A percentile compares a stretch with the other conserved stretches of the same genome.
phyloP scores from a whole-genome alignment of 768 basidiomycete genomes.

The Xerocomus potaroensis region DNA sequence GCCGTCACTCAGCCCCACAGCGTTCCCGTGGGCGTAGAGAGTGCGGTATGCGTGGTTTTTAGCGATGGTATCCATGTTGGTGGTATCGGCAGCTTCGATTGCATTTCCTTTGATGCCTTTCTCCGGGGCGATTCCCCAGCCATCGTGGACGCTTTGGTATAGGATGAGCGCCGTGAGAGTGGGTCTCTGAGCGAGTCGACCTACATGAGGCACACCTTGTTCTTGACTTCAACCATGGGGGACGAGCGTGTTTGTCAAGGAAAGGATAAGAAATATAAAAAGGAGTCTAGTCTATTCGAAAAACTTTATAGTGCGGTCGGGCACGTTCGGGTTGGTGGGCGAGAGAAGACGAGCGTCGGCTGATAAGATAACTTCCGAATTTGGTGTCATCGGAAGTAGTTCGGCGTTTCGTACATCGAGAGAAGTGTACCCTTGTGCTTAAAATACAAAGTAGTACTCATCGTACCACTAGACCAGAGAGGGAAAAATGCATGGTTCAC shows the following conservation, averaged over 20 bases:
- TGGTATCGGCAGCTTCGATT: conserved; percentile 78
- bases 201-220: conserved; percentile 91
- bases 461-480: no score
- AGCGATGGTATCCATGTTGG: conserved; percentile 85
- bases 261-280: no score
- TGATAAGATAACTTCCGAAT: no score
- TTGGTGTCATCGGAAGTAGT: no score
- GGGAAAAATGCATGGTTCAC: no score
- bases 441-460: no score
- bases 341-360: no score
- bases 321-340: conserved; percentile 3
- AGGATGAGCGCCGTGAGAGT: background rate
- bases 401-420: no score
- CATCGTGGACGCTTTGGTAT: conserved; percentile 78
- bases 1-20: conserved; percentile 88
- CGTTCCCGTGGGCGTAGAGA: conserved; percentile 82
- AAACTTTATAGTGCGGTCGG: conserved; percentile 4
- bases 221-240: conserved; percentile 53
- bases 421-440: no score
- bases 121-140: conserved; percentile 79
- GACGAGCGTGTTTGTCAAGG: background rate
- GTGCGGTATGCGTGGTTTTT: conserved; percentile 68
- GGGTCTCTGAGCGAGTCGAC: conserved; percentile 19
- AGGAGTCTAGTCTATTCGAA: conserved; percentile 3
- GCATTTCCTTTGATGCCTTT: conserved; percentile 81